Conservation (phyloP, 495 filamentous ascomycete species). For the Xylaria palmicola region DNA sequence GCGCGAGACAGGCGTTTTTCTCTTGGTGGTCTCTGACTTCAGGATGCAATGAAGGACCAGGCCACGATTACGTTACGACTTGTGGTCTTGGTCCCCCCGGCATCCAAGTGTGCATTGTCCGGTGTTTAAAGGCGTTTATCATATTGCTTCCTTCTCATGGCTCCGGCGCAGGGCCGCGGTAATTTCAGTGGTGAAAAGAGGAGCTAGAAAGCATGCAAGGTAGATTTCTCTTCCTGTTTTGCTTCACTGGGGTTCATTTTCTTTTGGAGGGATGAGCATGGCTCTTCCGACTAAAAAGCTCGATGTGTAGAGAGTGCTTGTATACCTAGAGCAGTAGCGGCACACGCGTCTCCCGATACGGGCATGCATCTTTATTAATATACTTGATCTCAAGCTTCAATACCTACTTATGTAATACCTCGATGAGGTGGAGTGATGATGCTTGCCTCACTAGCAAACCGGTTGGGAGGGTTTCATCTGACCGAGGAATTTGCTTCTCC, state of each 20-base stretch:
- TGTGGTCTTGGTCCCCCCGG: not conserved
- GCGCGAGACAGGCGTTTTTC: not conserved
- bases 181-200: not conserved
- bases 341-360: not conserved
- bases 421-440: not conserved
- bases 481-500: no score
- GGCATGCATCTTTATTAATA: not conserved
- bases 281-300: not conserved
- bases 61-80: not conserved
- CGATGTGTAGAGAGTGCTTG: not conserved
- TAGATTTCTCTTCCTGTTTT: not conserved
- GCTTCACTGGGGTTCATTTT: not conserved
- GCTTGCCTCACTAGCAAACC: no score
- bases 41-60: not conserved
- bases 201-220: not conserved
- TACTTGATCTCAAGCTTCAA: not conserved
- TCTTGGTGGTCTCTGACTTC: not conserved
- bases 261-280: not conserved
- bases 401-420: not conserved
- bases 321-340: not conserved
- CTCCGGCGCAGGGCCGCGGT: not conserved
- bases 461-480: no score
- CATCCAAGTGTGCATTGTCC: constrained; percentile 8
- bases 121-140: not conserved
- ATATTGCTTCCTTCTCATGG: not conserved